Evolutionary conservation across 2,329 filamentous ascomycete species (phyloP), one percentile per base, ranked within the genome.

Genomic region (Ascochyta viciae-villosae): DNA sequence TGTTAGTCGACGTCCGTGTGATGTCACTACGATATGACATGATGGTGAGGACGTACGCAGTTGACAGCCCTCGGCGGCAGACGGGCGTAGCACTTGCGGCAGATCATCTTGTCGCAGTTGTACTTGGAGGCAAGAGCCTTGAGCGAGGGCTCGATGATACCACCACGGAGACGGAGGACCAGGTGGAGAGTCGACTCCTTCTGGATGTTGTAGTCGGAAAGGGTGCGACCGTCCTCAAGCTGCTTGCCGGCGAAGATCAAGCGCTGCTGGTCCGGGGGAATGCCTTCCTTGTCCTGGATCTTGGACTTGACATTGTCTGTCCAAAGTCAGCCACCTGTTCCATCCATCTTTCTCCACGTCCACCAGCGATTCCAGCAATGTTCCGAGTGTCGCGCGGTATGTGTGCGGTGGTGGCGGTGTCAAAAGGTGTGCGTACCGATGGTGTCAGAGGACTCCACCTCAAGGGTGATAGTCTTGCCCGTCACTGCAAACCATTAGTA

Each of bases 21-120:
- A n/a, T 46, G 34, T 54, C 44, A 39, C 26, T 31, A 29, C 23
- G 33, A n/a, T 16, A 13, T 31, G 33, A 40, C 19, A n/a, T 23
- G 16, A 24, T 50, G 23, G 27, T 34, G 31, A 29, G 13, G 27
- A 68, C 67, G 50, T 68, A 70, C 67, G 91, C 95, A 99, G 91
- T 99, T 99, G 87, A 94, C 97, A 76, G 95, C 95, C 88, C 95
- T 92, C 73, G 94, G 94, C 71, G 94, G 94, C 67, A 98, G 92
- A 81, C 94, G 93, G 67, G 86, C 85, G 84, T 98, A 98, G 90
- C 95, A 99, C 91, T 99, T 98, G 87, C 95, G 94, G 92, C 95
- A 98, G 84, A 98, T 96, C 72, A 94, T 94, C 90, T 97, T 97
- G 73, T 98, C 95, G 90, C 94, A 98, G 90, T 99, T 98, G 89